Base-by-base conservation (phyloP, 768 basidiomycete genomes). In the Kwoniella sp. region DNA sequence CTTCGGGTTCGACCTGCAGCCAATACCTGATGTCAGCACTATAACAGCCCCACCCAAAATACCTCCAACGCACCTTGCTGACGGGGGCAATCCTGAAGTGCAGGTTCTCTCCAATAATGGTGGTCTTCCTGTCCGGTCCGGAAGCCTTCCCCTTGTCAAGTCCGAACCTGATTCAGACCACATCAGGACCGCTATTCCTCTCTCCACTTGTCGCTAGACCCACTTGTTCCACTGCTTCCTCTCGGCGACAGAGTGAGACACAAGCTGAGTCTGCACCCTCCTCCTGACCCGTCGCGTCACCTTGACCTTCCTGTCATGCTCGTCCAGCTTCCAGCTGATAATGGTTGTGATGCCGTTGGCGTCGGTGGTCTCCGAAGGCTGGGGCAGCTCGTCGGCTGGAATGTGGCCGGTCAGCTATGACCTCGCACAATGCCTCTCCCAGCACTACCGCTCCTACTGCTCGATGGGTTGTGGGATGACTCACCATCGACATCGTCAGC, bases 261-360 rank as follows among this genome's bases (percentile, higher is more conserved):
- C 95, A 31, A 89, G 80, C 8, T 87, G 84, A 72, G 89, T 92
- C 70, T 91, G 87, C 12, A 95, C 80, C 1, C 84, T 85, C 25
- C 91, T 83, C 75, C 85, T 87, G 70, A 86, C 90, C 62, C 83
- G 84, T 55, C 88, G 83, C 15, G 87, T 95, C 59, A 88, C 91
- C 79, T 98, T 99, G 72, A 98, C 83, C 72, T 87, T 90, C 77
- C 91, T 89, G 6, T 90, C 93, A 25, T 92, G 85, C 28, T 98
- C 93, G 63, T 96, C 91, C 46, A 87, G 73, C 23, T 79, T 79
- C 74, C 86, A 90, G 69, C 89, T 89, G 39, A 88, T 78, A 0
- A 83, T 85, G n/a, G 86, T 86, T 17, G 87, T 81, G 62, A 96
- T 80, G 1, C 93, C 93, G 61, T 91, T 86, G 56, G 87, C 86